Percentiles rank a stretch among this genome's conserved stretches.
These are phyloP conservation scores for Fusarium subglutinans DNA, from an alignment of 2,329 filamentous ascomycete genomes.

Conservation along the genomic window DNA sequence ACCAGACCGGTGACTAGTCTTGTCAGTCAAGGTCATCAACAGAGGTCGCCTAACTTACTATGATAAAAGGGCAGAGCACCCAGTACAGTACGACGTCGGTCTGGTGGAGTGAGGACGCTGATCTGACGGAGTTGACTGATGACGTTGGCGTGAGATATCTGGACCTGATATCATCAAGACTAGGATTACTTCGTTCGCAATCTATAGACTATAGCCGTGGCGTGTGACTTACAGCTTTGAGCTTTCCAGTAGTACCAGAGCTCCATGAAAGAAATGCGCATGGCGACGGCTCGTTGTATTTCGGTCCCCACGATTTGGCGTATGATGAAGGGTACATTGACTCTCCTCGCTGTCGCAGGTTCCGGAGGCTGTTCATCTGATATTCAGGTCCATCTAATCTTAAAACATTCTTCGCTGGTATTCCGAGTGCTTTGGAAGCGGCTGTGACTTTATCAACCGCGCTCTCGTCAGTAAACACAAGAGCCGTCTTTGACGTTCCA, in stretches of 20 bases:
- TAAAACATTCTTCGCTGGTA: neutral
- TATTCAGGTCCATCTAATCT: accelerated
- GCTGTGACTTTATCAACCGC: neutral
- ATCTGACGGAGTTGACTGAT: neutral
- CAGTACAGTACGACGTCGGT: neutral
- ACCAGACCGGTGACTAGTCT: neutral
- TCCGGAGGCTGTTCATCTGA: neutral
- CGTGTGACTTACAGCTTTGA: neutral
- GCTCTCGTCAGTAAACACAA: neutral
- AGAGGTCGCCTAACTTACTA: accelerated
- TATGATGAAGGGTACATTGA: neutral
- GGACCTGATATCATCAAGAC: neutral
- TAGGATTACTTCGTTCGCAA: accelerated
- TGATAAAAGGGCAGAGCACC: neutral
- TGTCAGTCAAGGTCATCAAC: accelerated
- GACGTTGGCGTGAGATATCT: neutral
- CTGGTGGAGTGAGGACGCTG: neutral
- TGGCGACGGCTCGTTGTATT: neutral
- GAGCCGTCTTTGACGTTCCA: neutral
- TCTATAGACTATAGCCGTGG: accelerated
- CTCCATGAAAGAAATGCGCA: neutral
- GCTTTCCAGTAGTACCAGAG: neutral
- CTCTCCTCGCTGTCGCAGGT: accelerated
- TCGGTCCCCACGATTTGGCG: neutral
- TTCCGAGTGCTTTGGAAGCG: neutral